phyloP scores from a whole-genome alignment of 2,329 filamentous ascomycete genomes.

The Verruconis gallopava region DNA sequence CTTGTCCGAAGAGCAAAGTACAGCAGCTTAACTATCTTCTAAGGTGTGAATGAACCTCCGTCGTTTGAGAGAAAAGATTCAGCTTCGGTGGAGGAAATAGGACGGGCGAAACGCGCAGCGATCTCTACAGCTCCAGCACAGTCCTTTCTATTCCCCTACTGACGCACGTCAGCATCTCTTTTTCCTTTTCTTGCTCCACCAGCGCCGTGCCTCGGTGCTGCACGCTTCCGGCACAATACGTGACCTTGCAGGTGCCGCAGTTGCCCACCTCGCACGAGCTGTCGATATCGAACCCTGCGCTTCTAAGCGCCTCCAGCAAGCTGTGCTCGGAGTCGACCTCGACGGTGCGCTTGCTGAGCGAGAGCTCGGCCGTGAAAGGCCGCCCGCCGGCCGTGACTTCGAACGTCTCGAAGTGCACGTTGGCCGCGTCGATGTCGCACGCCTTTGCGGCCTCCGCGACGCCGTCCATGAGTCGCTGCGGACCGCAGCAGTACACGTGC shows the following conservation, averaged over 20 bases:
- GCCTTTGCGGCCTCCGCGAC: constrained; percentile 29
- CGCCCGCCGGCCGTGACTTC: constrained; percentile 41
- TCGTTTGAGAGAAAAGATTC: no score
- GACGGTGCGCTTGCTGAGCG: constrained; percentile 30
- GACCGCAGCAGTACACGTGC: constrained; percentile 50
- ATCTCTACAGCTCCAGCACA: constrained; percentile 19
- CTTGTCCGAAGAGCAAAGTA: no score
- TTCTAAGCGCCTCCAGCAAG: constrained; percentile 28
- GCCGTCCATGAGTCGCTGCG: constrained; percentile 42
- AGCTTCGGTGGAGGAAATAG: no score
- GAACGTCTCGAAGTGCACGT: constrained; percentile 51
- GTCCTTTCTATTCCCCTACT: constrained; percentile 22
- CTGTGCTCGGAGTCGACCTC: constrained; percentile 30
- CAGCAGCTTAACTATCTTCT: no score
- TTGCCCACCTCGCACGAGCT: constrained; percentile 32
- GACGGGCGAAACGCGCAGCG: no score
- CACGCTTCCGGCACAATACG: constrained; percentile 25
- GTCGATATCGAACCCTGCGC: constrained; percentile 31
- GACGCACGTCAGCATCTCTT: constrained; percentile 27
- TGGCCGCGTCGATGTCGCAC: constrained; percentile 33
- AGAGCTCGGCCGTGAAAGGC: constrained; percentile 45
- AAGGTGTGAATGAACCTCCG: no score
- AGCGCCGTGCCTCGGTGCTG: constrained; percentile 28
- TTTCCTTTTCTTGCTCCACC: constrained; percentile 22
- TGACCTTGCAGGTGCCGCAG: constrained; percentile 31